phyloP scores from a whole-genome alignment of 1,284 basidiomycete genomes.

The Baeospora myosura region DNA sequence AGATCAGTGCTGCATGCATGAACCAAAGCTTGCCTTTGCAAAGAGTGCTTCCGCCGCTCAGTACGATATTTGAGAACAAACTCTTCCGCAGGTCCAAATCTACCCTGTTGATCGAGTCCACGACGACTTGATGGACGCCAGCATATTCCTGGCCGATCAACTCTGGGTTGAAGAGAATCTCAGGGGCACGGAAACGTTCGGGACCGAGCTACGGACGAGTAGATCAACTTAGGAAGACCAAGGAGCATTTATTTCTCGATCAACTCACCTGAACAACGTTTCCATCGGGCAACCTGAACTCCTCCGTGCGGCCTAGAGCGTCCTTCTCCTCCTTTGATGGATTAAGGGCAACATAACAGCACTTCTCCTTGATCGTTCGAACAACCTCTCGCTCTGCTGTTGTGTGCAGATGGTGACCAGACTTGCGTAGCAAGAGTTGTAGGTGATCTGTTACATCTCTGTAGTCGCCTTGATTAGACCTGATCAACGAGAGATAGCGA shows the following conservation, averaged over 20 bases:
- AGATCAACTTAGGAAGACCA: constrained; percentile 11
- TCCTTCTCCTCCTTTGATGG: constrained; percentile 95
- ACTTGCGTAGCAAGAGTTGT: constrained; percentile 25
- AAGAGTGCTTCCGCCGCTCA: constrained; percentile 96
- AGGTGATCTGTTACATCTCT: not conserved
- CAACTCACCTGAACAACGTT: constrained; percentile 96
- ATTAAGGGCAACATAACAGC: constrained; percentile 95
- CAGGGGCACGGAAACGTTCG: constrained; percentile 86
- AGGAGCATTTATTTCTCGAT: constrained; percentile 87
- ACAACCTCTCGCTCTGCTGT: constrained; percentile 94
- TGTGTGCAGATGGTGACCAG: constrained; percentile 91
- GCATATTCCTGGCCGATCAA: constrained; percentile 89
- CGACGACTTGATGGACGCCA: constrained; percentile 85
- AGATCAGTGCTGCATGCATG: constrained; percentile 97
- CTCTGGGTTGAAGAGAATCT: constrained; percentile 95
- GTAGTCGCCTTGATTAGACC: too few relatives aligned
- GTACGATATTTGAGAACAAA: constrained; percentile 89
- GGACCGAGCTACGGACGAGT: constrained; percentile 25
- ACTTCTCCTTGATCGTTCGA: constrained; percentile 97
- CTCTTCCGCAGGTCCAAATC: constrained; percentile 82
- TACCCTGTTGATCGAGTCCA: constrained; percentile 78
- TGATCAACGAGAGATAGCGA: too few relatives aligned
- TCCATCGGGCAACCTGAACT: constrained; percentile 93
- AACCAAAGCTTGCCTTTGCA: constrained; percentile 96
- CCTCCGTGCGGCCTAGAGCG: constrained; percentile 90